phyloP scores from a whole-genome alignment of 1,284 basidiomycete species.

The Leccinum solheimii region DNA sequence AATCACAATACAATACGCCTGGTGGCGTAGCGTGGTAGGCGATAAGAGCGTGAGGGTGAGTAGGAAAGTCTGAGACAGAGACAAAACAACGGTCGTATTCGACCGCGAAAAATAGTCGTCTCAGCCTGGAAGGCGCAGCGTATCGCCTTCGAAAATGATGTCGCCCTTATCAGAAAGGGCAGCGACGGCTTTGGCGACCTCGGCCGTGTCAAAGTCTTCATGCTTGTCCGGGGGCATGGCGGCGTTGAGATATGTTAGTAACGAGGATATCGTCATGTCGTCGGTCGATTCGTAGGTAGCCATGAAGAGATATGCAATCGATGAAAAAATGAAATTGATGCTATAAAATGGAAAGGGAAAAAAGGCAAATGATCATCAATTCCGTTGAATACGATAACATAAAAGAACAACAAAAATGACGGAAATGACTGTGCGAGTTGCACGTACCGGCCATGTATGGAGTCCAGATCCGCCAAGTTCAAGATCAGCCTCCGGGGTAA shows the following conservation, averaged over 20 bases:
- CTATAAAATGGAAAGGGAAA: conserved; percentile 34
- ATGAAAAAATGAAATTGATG: conserved; percentile 56
- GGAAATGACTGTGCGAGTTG: conserved; percentile 15
- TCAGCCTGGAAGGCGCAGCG: conserved; percentile 42
- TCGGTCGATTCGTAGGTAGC: conserved; percentile 64
- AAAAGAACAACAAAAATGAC: conserved; percentile 2
- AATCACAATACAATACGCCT: conserved; percentile 18
- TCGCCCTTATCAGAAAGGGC: conserved; percentile 53
- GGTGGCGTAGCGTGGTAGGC: background rate
- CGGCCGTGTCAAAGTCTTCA: conserved; percentile 74
- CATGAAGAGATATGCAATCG: conserved; percentile 59
- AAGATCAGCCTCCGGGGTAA: conserved; percentile 38
- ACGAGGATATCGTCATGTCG: conserved; percentile 63
- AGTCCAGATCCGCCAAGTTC: conserved; percentile 57
- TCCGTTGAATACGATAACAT: background rate
- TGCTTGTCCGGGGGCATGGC: conserved; percentile 73
- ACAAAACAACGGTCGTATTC: background rate
- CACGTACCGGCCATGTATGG: conserved; percentile 54
- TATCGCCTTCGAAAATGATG: conserved; percentile 60
- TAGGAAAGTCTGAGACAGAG: background rate
- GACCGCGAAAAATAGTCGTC: background rate
- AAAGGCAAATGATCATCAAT: conserved; percentile 11
- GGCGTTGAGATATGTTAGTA: conserved; percentile 70
- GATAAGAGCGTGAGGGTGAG: background rate
- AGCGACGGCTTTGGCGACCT: conserved; percentile 61